phyloP scores from a whole-genome alignment of 2,329 filamentous ascomycete species.

The Cladosporium colombiae region DNA sequence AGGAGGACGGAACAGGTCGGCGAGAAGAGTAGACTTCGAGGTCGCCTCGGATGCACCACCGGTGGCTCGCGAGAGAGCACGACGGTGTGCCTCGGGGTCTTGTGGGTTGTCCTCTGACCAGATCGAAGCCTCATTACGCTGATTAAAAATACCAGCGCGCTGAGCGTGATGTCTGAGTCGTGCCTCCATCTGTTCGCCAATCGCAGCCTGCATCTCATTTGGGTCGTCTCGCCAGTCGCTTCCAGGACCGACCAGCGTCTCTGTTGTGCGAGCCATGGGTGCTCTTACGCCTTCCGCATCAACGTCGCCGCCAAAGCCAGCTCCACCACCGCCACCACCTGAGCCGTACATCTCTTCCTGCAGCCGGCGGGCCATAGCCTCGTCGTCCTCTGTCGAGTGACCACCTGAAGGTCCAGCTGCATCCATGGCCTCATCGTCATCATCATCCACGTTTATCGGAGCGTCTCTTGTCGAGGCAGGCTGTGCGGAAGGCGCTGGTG shows the following conservation, averaged over 20 bases:
- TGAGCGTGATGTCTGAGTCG: conserved; percentile 24
- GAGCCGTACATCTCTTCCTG: conserved; percentile 87
- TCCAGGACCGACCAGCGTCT: conserved; percentile 80
- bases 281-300: conserved; percentile 72
- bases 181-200: conserved; percentile 63
- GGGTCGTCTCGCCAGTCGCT: conserved; percentile 56
- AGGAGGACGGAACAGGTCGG: conserved; percentile 88
- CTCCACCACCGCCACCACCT: conserved; percentile 38
- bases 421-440: conserved; percentile 50
- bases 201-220: conserved; percentile 59
- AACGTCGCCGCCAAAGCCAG: conserved; percentile 39
- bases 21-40: conserved; percentile 74
- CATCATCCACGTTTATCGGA: conserved; percentile 75
- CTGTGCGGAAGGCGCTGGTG: conserved; percentile 41
- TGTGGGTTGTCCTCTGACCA: conserved; percentile 57
- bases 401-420: conserved; percentile 29
- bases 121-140: conserved; percentile 57
- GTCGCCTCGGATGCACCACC: conserved; percentile 66
- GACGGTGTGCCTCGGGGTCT: conserved; percentile 51
- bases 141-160: conserved; percentile 67
- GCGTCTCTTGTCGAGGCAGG: conserved; percentile 41
- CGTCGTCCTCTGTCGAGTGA: conserved; percentile 71
- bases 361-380: conserved; percentile 84
- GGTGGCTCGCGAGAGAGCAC: conserved; percentile 60
- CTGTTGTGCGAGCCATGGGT: conserved; percentile 86